Conservation (phyloP, 345 rosid genomes). For the Lumnitzera littorea region DNA sequence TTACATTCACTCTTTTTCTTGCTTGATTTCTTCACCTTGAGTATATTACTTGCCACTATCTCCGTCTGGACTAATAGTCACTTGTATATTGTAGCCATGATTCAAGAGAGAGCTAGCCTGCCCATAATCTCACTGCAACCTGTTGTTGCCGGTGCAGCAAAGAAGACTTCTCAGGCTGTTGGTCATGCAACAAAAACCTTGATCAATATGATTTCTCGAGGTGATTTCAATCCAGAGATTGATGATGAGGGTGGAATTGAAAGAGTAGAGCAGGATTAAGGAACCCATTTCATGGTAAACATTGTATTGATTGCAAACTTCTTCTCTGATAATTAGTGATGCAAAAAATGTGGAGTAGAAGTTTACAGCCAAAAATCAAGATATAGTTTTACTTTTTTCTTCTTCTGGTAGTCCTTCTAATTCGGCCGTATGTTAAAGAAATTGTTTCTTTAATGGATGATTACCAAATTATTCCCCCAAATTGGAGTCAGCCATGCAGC, state of each 20-base stretch:
- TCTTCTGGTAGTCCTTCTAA: no score
- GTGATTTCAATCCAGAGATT: slow-evolving; percentile 28
- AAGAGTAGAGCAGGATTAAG: slow-evolving; percentile 9
- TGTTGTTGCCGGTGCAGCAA: slow-evolving; percentile 69
- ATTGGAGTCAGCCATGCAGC: no score
- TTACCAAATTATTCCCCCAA: no score
- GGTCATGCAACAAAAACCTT: slow-evolving; percentile 72
- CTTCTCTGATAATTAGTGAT: no score
- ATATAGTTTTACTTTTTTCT: no score
- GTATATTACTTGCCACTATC: not conserved
- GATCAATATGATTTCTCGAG: slow-evolving; percentile 52
- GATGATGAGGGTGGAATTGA: slow-evolving; percentile 26
- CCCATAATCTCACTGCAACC: slow-evolving; percentile 76
- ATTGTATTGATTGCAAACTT: slow-evolving; percentile 4
- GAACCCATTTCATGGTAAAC: slow-evolving; percentile 6
- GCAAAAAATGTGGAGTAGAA: no score
- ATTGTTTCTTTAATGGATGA: no score
- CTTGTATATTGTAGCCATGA: slow-evolving; percentile 52
- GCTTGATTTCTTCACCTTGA: not conserved
- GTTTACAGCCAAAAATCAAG: no score
- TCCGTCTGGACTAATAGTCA: slow-evolving; percentile 1
- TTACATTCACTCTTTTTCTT: not conserved
- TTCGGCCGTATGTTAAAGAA: no score
- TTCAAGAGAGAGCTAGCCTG: slow-evolving; percentile 82
- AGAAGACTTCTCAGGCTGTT: slow-evolving; percentile 71